These are phyloP conservation scores for Zancudomyces culisetae DNA, from an alignment of 371 early-diverging fungal genomes.

Conservation along the genomic window DNA sequence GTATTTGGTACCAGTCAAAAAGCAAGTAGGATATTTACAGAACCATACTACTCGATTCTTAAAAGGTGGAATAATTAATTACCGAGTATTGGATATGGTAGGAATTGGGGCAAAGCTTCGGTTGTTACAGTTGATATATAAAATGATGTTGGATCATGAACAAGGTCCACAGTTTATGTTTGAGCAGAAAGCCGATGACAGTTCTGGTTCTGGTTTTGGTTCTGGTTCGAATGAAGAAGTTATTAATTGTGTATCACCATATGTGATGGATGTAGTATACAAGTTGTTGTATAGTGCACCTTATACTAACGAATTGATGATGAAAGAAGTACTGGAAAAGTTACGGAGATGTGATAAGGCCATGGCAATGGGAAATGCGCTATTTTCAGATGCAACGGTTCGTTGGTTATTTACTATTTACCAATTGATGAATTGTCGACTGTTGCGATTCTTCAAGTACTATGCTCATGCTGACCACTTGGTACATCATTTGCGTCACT, in stretches of 20 bases:
- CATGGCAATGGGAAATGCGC: conserved; percentile 20
- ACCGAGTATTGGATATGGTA: conserved; percentile 43
- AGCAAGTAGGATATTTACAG: conserved; percentile 27
- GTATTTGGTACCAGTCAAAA: conserved; percentile 39
- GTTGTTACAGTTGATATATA: conserved; percentile 51
- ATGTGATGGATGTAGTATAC: conserved; percentile 54
- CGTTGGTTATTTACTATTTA: conserved; percentile 59
- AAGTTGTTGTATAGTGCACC: conserved; percentile 57
- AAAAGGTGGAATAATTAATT: conserved; percentile 45
- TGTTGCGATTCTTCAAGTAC: conserved; percentile 32
- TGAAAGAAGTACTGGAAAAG: conserved; percentile 54
- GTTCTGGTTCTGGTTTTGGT: too few relatives aligned
- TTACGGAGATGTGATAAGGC: conserved; percentile 45
- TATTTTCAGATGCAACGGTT: conserved; percentile 32
- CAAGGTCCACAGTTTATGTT: conserved; percentile 32
- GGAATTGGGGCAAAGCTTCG: conserved; percentile 49
- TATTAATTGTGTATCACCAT: conserved; percentile 50
- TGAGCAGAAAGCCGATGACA: background rate
- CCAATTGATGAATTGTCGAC: conserved; percentile 53
- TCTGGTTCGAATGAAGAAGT: conserved; percentile 24
- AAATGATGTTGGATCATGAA: conserved; percentile 60
- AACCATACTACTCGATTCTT: conserved; percentile 36
- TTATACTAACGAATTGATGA: conserved; percentile 54
- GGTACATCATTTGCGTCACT: conserved; percentile 39
- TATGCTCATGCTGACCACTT: conserved; percentile 27